These are phyloP conservation scores for Thymus quinquecostatus DNA, from an alignment of 257 asterid species.

Conservation along the genomic window DNA sequence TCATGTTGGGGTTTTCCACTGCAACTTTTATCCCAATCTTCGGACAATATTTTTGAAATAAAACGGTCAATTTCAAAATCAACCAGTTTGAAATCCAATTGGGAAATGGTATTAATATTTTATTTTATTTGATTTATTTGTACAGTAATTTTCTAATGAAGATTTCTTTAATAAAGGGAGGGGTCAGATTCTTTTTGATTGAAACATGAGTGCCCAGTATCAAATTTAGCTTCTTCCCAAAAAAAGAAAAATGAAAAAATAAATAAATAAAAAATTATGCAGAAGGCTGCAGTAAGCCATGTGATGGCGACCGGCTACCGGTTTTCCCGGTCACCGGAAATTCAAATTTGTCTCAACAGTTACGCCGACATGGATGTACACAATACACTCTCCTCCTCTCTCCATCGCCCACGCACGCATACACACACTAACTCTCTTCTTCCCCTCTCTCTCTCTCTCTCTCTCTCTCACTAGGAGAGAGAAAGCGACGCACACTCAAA, in stretches of 20 bases:
- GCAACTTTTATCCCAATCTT: background rate
- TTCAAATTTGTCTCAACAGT: constrained; percentile 49
- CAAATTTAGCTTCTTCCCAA: too few relatives aligned
- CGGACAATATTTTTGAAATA: background rate
- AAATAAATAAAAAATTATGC: background rate
- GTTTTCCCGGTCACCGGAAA: constrained; percentile 42
- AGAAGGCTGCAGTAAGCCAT: constrained; percentile 46
- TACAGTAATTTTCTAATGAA: too few relatives aligned
- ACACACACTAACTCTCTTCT: background rate
- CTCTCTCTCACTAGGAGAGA: background rate
- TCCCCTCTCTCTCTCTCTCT: constrained; percentile 1
- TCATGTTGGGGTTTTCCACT: constrained; percentile 10
- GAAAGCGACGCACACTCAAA: background rate
- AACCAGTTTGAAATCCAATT: background rate
- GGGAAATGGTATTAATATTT: too few relatives aligned
- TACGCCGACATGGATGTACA: constrained; percentile 4
- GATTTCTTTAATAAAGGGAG: background rate
- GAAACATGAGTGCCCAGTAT: constrained; percentile 39
- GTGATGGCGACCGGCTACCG: constrained; percentile 61
- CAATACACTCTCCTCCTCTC: background rate
- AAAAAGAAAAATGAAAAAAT: constrained; percentile 14
- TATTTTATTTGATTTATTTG: too few relatives aligned
- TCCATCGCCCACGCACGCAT: constrained; percentile 10
- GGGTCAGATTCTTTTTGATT: constrained; percentile 14
- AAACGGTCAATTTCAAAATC: background rate